phyloP scores from a whole-genome alignment of 306 rosid species.

The apple (Malus domestica) region ASM211411v1 NC_041794.1:28861001-28861500 shows the following conservation, averaged over 20 bases:
- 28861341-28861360: background rate
- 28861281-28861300: background rate
- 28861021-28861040: background rate
- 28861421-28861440: background rate
- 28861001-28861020: slow-evolving; percentile 14
- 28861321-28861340: slow-evolving; percentile 16
- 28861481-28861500: slow-evolving; percentile 9
- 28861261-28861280: too few species aligned
- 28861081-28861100: background rate
- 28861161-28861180: background rate
- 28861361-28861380: background rate
- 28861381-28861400: background rate
- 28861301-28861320: slow-evolving; percentile 3
- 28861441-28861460: too few species aligned
- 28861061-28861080: too few species aligned
- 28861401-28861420: background rate
- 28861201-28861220: background rate
- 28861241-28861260: background rate
- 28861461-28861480: too few species aligned
- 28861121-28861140: too few species aligned
- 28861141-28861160: too few species aligned
- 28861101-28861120: too few species aligned
- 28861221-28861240: background rate
- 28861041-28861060: background rate
- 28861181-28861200: background rate